A percentile compares a stretch with the other conserved stretches of the same genome.
phyloP scores from a whole-genome alignment of 441 rosid genomes.

The Biscutella laevigata region DNA sequence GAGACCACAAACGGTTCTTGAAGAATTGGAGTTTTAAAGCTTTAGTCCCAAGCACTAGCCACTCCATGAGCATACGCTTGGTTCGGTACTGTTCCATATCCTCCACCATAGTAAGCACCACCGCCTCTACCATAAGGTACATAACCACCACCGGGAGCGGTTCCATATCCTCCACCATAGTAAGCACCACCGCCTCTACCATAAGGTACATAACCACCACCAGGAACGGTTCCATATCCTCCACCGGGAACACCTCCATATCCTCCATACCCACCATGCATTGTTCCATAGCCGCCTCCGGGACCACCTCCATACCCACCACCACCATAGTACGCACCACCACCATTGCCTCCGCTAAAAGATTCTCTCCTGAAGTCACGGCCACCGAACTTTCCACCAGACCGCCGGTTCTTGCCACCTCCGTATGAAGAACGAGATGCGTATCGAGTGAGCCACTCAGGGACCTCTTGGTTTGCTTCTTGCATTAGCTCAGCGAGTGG shows the following conservation, averaged over 20 bases:
- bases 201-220: slow-evolving; percentile 23
- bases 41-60: slow-evolving; percentile 76
- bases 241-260: slow-evolving; percentile 15
- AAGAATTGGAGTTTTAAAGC: slow-evolving; percentile 6
- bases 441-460: slow-evolving; percentile 72
- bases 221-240: slow-evolving; percentile 12
- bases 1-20: slow-evolving; percentile 1
- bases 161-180: slow-evolving; percentile 29
- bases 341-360: slow-evolving; percentile 21
- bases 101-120: slow-evolving; percentile 32
- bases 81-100: slow-evolving; percentile 26
- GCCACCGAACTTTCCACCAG: slow-evolving; percentile 49
- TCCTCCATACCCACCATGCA: slow-evolving; percentile 21
- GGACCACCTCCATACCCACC: slow-evolving; percentile 20
- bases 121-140: slow-evolving; percentile 22
- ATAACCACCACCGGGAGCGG: slow-evolving; percentile 22
- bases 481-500: slow-evolving; percentile 68
- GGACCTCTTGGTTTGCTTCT: slow-evolving; percentile 94
- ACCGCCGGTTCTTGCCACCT: slow-evolving; percentile 57
- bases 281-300: slow-evolving; percentile 17
- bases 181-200: slow-evolving; percentile 30
- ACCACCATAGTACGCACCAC: slow-evolving; percentile 27
- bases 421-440: slow-evolving; percentile 53
- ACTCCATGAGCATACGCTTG: slow-evolving; percentile 40
- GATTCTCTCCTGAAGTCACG: slow-evolving; percentile 58